A percentile compares a stretch with the other conserved stretches of the same genome.
Evolutionary conservation across 2,329 filamentous ascomycete species (phyloP).

Genomic region (Stagonosporopsis cucurbitacearum): DNA sequence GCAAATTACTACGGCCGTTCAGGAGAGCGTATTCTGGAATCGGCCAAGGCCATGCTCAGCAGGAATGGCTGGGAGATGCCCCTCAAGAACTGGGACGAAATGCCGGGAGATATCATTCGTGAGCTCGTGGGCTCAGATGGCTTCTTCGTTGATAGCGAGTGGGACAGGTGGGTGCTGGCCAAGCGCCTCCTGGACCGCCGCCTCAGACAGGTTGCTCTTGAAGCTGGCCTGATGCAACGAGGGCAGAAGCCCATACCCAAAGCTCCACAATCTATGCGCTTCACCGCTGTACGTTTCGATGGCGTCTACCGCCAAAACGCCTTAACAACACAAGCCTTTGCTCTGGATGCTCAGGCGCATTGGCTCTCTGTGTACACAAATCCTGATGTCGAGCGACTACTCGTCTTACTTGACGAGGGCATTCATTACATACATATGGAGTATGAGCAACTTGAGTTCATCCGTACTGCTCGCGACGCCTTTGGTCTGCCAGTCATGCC

Average conservation of each 20-base stretch:
- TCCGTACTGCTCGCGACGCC: slow-evolving; percentile 58
- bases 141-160: slow-evolving; percentile 65
- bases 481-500: slow-evolving; percentile 63
- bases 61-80: slow-evolving; percentile 65
- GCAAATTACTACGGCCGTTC: slow-evolving; percentile 63
- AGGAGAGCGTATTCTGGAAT: slow-evolving; percentile 62
- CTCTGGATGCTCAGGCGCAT: slow-evolving; percentile 54
- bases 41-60: slow-evolving; percentile 65
- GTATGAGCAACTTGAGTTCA: slow-evolving; percentile 64
- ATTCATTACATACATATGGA: slow-evolving; percentile 67
- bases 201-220: slow-evolving; percentile 55
- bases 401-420: slow-evolving; percentile 64
- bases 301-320: slow-evolving; percentile 58
- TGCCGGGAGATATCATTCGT: slow-evolving; percentile 63
- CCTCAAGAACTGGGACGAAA: slow-evolving; percentile 61
- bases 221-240: slow-evolving; percentile 56
- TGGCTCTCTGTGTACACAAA: slow-evolving; percentile 62
- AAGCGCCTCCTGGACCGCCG: slow-evolving; percentile 61
- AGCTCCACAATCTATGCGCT: slow-evolving; percentile 55
- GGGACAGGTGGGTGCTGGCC: slow-evolving; percentile 63
- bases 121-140: slow-evolving; percentile 66
- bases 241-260: slow-evolving; percentile 53
- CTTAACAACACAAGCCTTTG: slow-evolving; percentile 40
- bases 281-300: slow-evolving; percentile 62
- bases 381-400: slow-evolving; percentile 61